These are phyloP conservation scores for Wolfiporia cocos DNA, from an alignment of 1,284 basidiomycete genomes.

Conservation along the genomic window DNA sequence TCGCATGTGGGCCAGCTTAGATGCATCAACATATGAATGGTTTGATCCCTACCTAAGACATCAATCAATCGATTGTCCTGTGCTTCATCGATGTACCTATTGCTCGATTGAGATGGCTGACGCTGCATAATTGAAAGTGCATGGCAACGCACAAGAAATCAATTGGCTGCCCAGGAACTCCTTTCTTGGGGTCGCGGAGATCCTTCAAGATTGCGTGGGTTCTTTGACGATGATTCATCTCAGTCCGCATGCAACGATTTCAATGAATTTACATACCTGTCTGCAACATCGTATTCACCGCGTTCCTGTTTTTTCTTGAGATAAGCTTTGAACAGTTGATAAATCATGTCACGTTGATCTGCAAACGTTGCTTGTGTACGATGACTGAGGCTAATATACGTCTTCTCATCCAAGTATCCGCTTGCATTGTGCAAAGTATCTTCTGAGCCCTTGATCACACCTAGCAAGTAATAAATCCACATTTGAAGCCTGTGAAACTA, in stretches of 20 bases:
- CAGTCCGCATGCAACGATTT: neutral
- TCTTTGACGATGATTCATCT: constrained; percentile 18
- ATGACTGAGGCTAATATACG: constrained; percentile 42
- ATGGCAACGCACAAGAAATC: constrained; percentile 39
- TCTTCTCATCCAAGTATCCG: constrained; percentile 35
- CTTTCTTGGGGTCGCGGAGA: constrained; percentile 23
- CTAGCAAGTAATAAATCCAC: constrained; percentile 28
- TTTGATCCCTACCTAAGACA: constrained; percentile 38
- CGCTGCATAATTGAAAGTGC: neutral
- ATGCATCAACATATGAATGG: neutral
- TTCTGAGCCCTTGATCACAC: constrained; percentile 66
- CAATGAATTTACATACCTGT: constrained; percentile 36
- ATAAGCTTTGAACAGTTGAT: constrained; percentile 52
- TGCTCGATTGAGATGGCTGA: neutral
- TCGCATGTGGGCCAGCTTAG: too few species aligned
- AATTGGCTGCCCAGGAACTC: constrained; percentile 36
- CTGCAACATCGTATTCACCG: constrained; percentile 53
- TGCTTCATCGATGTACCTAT: constrained; percentile 66
- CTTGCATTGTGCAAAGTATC: constrained; percentile 28
- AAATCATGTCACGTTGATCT: constrained; percentile 40
- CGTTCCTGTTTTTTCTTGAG: constrained; percentile 36
- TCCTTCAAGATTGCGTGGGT: constrained; percentile 46
- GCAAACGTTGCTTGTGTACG: constrained; percentile 52
- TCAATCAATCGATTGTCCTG: constrained; percentile 72
- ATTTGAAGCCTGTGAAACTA: neutral